Base-by-base conservation (phyloP, 441 rosid species). In the Mallotus repandus region DNA sequence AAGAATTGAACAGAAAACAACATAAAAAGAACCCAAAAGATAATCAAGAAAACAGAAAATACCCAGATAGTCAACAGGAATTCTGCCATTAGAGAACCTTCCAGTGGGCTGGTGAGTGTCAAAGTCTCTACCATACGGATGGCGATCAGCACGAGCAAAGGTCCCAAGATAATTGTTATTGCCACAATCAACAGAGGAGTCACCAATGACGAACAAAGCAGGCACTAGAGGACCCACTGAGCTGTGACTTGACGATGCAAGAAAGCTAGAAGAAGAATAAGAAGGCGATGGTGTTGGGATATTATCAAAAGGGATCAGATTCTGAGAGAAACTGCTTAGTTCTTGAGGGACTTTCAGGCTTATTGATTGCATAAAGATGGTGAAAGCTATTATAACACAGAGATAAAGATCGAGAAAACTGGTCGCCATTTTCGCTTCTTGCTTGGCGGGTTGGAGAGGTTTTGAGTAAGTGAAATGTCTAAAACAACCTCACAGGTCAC, bases 1-100 rank as follows among this genome's bases (percentile, higher is more conserved):
- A 70, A 22, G 9, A 57, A 32, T 7, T 19, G 12, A 14, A 46
- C 22, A 29, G 10, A 9, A 67, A 16, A n/a, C 4, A 46, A 21
- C 19, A 56, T 6, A 7, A 25, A 69, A 12, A 18, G 9, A 60
- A 16, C 48, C 70, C 58, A 5, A 60, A 48, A 60, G 60, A 13
- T 49, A 81, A 49, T n/a, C 63, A 60, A 74, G 72, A 68, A 71
- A 64, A 13, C 1, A 13, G 53, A 14, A 46, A 32, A 16, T 83
- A 93, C 98, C 99, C 68, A 91, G 86, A 86, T 79, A 93, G 80
- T 96, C 97, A 63, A 96, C 98, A 0, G 97, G 99, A 81, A 93
- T 86, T 79, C 98, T 85, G 53, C 99, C 99, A 82, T 96, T 96
- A 80, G 86, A 82, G 83, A 96, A 96, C 80, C 98, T 85, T 38